Percentiles rank a stretch among this genome's conserved stretches.
Evolutionary conservation across 768 basidiomycete genomes (phyloP).

Genomic region (Tricholomella constricta): DNA sequence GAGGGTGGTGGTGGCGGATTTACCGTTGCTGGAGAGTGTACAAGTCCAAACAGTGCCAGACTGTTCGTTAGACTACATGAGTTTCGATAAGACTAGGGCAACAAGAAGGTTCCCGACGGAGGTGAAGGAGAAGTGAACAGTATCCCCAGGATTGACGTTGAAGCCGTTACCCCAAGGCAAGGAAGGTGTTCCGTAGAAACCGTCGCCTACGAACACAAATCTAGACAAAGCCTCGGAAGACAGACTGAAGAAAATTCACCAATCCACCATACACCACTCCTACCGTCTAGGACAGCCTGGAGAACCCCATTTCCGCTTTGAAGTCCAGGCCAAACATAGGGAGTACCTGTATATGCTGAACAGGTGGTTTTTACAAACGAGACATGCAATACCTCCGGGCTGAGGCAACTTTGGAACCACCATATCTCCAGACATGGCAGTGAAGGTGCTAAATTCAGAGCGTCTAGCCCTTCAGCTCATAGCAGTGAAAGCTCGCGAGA

Average conservation of each 20-base stretch:
- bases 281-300: conserved; percentile 28
- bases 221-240: not conserved
- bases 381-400: conserved; percentile 16
- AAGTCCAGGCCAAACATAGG: conserved; percentile 30
- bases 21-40: conserved; percentile 25
- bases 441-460: conserved; percentile 17
- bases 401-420: conserved; percentile 24
- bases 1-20: conserved; percentile 23
- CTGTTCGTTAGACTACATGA: conserved; percentile 3
- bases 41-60: conserved; percentile 28
- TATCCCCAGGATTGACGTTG: conserved; percentile 28
- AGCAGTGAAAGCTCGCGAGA: not conserved
- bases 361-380: not conserved
- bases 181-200: conserved; percentile 29
- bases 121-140: conserved; percentile 27
- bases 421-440: conserved; percentile 28
- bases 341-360: conserved; percentile 18
- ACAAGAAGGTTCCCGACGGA: conserved; percentile 6
- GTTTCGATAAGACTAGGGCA: not conserved
- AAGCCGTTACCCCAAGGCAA: conserved; percentile 30
- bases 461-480: too few relatives aligned
- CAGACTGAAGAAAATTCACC: conserved; percentile 10
- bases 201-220: conserved; percentile 19
- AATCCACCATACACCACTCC: conserved; percentile 31
- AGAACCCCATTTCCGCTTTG: conserved; percentile 28